Percentiles rank a stretch among this genome's conserved stretches.
These are phyloP conservation scores for Fusarium dlaminii DNA, from an alignment of 2,329 filamentous ascomycete species.

Conservation along the genomic window DNA sequence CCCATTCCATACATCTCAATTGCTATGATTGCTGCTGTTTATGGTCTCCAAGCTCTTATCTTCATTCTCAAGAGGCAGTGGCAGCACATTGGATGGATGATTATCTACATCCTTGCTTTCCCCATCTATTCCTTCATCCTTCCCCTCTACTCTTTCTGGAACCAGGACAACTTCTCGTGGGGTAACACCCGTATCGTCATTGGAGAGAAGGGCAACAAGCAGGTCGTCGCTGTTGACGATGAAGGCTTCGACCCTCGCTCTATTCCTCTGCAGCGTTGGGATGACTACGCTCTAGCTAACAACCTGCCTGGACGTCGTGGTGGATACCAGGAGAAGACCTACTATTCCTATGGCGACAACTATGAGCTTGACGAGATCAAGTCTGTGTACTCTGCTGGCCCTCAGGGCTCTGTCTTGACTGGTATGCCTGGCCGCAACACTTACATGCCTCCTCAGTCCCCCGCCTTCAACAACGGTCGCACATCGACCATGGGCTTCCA, in stretches of 20 bases:
- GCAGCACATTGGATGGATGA: slow-evolving; percentile 99
- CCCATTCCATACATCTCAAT: slow-evolving; percentile 89
- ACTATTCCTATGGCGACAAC: slow-evolving; percentile 75
- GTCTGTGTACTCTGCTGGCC: slow-evolving; percentile 93
- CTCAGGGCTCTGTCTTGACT: slow-evolving; percentile 85
- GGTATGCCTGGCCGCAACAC: slow-evolving; percentile 78
- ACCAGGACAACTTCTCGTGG: slow-evolving; percentile 99
- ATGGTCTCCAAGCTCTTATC: slow-evolving; percentile 94
- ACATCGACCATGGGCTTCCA: slow-evolving; percentile 55
- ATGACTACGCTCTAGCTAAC: slow-evolving; percentile 90
- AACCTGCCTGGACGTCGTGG: slow-evolving; percentile 92
- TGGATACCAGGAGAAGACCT: slow-evolving; percentile 70
- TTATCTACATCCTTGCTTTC: slow-evolving; percentile 96
- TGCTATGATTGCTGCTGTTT: slow-evolving; percentile 87
- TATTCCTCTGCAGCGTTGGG: slow-evolving; percentile 95
- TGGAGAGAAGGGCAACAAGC: slow-evolving; percentile 89
- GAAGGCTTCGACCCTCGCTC: slow-evolving; percentile 90
- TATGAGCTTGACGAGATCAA: slow-evolving; percentile 99
- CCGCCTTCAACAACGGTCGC: slow-evolving; percentile 68
- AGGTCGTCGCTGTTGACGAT: slow-evolving; percentile 86
- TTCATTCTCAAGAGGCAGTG: slow-evolving; percentile 97
- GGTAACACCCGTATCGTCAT: slow-evolving; percentile 98
- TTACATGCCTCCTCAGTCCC: slow-evolving; percentile 86
- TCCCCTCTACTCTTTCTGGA: slow-evolving; percentile 99
- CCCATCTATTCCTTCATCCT: slow-evolving; percentile 92